Base-by-base conservation (phyloP, 2,329 filamentous ascomycete genomes). In the Diaporthe australafricana region DNA sequence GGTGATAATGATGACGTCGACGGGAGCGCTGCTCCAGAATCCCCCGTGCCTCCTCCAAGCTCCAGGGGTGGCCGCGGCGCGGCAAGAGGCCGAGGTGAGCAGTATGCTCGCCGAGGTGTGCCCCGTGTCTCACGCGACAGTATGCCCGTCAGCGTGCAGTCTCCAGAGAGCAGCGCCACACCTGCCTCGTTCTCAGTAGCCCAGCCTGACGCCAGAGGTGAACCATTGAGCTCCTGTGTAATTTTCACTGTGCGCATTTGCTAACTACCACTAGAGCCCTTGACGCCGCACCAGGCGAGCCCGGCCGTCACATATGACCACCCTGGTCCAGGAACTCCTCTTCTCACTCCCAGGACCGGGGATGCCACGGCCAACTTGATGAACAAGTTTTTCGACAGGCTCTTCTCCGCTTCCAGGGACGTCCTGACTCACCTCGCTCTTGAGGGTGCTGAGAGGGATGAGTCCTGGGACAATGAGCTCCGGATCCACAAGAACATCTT, bases 371-470 rank as follows among this genome's bases (percentile, higher is more conserved):
- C 67, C 50, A 73, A 73, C 52, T 55, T 74, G 57, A 74, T 74
- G 72, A 72, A 72, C 55, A 74, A 72, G 45, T 68, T 72, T 45
- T 67, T 74, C 45, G 72, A 74, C 32, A 52, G 70, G 27, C 53
- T 74, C 6, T 70, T 38, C 25, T 45, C 32, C 5, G 47, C 35
- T 12, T 62, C 72, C 42, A 60, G 50, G 25, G 72, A 70, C 22
- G 48, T 74, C 30, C 35, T 68, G 32, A 7, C 47, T 5, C 72
- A 74, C 42, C 62, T 74, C 12, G 42, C 38, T 5, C 55, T 73
- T 7, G 40, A 65, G 16, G 48, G 42, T n/a, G 27, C 67, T 20
- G 35, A 73, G 25, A 67, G 60, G 38, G 72, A 73, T 5, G 70
- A 67, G 20, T 20, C 70, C 7, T 73, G 72, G 72, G 27, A n/a